Conservation (phyloP, 495 filamentous ascomycete species). For the Parathielavia hyrcaniae region DNA sequence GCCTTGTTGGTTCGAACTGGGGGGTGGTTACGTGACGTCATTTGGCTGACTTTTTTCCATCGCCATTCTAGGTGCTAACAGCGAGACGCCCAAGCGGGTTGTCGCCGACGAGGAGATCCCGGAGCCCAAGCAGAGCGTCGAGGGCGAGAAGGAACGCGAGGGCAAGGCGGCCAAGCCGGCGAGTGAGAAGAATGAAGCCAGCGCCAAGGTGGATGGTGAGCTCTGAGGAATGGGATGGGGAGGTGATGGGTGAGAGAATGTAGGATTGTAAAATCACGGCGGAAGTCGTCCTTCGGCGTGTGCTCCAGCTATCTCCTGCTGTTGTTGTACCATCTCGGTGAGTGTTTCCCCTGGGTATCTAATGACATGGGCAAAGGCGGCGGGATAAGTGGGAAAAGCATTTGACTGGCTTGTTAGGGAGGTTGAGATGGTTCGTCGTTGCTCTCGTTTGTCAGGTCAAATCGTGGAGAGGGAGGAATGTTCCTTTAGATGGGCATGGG, state of each 20-base stretch:
- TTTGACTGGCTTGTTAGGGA: background rate
- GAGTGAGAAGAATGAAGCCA: slow-evolving; percentile 68
- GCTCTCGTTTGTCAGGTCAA: background rate
- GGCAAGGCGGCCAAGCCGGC: slow-evolving; percentile 61
- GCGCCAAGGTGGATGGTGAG: slow-evolving; percentile 23
- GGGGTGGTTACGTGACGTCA: too few species aligned
- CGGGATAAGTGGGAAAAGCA: background rate
- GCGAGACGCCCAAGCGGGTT: slow-evolving; percentile 27
- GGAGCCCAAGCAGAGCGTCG: slow-evolving; percentile 53
- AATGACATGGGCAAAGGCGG: background rate
- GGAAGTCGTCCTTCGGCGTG: background rate
- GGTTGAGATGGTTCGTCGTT: background rate
- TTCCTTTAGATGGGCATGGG: background rate
- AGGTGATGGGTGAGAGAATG: slow-evolving; percentile 7
- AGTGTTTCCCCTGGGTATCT: background rate
- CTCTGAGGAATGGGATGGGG: background rate
- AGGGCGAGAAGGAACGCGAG: slow-evolving; percentile 54
- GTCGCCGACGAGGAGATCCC: slow-evolving; percentile 41
- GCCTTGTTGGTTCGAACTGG: background rate
- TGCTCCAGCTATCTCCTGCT: background rate
- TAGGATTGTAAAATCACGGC: background rate
- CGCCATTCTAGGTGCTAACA: slow-evolving; percentile 23
- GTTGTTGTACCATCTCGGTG: slow-evolving; percentile 1
- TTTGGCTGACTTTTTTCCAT: background rate
- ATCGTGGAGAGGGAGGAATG: background rate